Conservation (phyloP, 2,329 filamentous ascomycete genomes). For the Ilyonectria mors-panacis region DNA sequence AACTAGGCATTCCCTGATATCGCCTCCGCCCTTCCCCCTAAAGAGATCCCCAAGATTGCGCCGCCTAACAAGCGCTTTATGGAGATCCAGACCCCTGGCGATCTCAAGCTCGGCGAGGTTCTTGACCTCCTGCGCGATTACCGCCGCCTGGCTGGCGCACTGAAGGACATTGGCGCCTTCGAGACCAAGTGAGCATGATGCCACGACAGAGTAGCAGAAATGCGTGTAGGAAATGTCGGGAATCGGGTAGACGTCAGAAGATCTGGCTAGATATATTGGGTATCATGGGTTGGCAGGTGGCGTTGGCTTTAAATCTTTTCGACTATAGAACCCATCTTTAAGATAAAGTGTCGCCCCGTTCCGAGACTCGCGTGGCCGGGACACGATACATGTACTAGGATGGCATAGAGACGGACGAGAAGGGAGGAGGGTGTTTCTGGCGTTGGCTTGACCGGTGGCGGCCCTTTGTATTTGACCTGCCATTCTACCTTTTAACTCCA, state of each 20-base stretch:
- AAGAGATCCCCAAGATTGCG: conserved; percentile 68
- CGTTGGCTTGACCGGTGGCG: conserved; percentile 28
- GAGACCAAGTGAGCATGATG: conserved; percentile 55
- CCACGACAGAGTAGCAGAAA: conserved; percentile 7
- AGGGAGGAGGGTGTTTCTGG: background rate
- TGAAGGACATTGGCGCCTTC: conserved; percentile 76
- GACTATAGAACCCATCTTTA: conserved; percentile 24
- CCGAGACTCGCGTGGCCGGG: background rate
- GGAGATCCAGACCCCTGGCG: conserved; percentile 77
- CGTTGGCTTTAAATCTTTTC: conserved; percentile 15
- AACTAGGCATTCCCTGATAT: conserved; percentile 73
- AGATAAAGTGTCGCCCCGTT: background rate
- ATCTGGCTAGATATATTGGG: conserved; percentile 8
- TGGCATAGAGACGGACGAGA: background rate
- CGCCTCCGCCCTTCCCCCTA: conserved; percentile 68
- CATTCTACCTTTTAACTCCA: conserved; percentile 17
- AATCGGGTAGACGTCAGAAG: background rate
- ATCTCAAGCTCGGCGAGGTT: conserved; percentile 82
- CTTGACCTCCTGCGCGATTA: conserved; percentile 81
- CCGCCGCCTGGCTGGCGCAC: conserved; percentile 75
- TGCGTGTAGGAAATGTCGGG: background rate
- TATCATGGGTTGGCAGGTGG: conserved; percentile 8
- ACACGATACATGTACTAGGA: background rate
- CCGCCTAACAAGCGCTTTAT: conserved; percentile 82
- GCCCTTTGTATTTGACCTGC: conserved; percentile 16